Percentiles rank a stretch among this genome's conserved stretches.
These are phyloP conservation scores for Pichia nakasei DNA, from an alignment of 805 yeast genomes.

Conservation along the genomic window DNA sequence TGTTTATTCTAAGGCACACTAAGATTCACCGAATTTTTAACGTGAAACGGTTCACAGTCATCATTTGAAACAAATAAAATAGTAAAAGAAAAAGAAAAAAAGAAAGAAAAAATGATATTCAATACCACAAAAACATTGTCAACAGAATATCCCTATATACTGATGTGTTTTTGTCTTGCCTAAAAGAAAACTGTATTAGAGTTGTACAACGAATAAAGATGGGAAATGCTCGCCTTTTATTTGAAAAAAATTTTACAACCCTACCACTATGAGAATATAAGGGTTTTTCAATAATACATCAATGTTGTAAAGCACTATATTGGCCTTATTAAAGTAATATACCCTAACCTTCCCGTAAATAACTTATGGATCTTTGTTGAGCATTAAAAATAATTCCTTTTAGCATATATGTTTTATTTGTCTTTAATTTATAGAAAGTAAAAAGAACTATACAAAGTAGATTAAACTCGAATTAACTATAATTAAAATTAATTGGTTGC, in stretches of 20 bases:
- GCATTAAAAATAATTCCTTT: background rate
- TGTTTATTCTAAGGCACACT: conserved; percentile 79
- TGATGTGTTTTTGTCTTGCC: no score
- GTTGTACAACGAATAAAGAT: background rate
- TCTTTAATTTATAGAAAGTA: background rate
- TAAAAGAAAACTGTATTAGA: no score
- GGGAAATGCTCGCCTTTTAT: conserved; percentile 1
- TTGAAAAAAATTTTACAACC: background rate
- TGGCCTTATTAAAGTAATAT: no score
- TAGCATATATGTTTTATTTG: background rate
- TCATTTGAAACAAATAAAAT: conserved; percentile 18
- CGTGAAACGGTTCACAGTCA: conserved; percentile 29
- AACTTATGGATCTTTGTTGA: no score
- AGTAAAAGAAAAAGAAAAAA: background rate
- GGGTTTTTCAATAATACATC: background rate
- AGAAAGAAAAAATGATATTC: background rate
- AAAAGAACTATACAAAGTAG: background rate
- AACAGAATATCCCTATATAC: conserved; percentile 2
- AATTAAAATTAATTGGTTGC: conserved; percentile 50
- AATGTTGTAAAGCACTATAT: no score
- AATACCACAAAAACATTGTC: background rate
- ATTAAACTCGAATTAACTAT: background rate
- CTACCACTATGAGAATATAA: background rate
- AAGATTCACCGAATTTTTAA: conserved; percentile 25
- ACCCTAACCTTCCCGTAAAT: no score